Conservation (phyloP, 371 early-diverging fungal genomes). For the Mortierella sp. region DNA sequence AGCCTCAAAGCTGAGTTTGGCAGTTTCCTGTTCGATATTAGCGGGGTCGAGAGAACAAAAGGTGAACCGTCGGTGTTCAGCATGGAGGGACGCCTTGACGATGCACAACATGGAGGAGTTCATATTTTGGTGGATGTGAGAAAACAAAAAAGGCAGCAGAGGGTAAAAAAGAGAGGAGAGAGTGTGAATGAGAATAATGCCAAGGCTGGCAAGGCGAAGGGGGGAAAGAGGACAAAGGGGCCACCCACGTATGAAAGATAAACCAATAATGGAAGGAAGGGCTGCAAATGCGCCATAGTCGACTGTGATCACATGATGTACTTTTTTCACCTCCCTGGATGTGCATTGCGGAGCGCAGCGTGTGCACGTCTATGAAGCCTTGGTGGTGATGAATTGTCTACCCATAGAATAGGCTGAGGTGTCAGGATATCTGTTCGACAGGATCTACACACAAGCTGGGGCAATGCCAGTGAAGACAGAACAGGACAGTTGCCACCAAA, state of each 20-base stretch:
- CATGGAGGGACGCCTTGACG: constrained; percentile 34
- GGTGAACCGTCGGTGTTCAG: constrained; percentile 37
- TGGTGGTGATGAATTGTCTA: no score
- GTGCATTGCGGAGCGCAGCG: no score
- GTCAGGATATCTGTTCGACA: no score
- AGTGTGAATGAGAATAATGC: neutral
- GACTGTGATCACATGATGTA: neutral
- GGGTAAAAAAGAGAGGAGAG: neutral
- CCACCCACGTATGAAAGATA: no score
- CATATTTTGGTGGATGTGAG: neutral
- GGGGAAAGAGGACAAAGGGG: neutral
- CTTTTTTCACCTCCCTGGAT: no score
- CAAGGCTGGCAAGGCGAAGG: no score
- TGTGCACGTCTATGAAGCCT: no score
- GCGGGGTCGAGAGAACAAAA: constrained; percentile 21
- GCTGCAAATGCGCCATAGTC: neutral
- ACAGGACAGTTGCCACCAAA: no score
- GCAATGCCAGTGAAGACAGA: no score
- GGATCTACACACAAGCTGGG: no score
- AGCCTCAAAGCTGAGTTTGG: constrained; percentile 19
- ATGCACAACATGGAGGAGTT: constrained; percentile 33
- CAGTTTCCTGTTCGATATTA: constrained; percentile 17
- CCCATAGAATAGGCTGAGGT: no score
- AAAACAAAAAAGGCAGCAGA: neutral
- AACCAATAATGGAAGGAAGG: neutral